A percentile compares a stretch with the other conserved stretches of the same genome.
These are phyloP conservation scores for Onygena corvina DNA, from an alignment of 2,329 filamentous ascomycete genomes.

Conservation along the genomic window DNA sequence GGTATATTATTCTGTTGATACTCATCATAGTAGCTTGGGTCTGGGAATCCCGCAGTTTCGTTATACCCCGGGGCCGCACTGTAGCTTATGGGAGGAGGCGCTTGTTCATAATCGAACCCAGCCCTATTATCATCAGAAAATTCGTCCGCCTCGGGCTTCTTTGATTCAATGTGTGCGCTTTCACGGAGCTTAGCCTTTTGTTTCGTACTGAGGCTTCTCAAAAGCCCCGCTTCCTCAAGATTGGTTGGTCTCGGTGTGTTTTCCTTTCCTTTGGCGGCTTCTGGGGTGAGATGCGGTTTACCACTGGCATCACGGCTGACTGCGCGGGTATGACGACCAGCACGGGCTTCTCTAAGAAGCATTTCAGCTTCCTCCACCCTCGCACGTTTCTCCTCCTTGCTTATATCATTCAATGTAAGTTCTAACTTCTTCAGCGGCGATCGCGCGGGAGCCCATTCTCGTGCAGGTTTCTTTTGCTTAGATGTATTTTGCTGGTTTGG, in stretches of 20 bases:
- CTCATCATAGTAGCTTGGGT: not conserved
- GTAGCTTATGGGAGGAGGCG: constrained; percentile 1
- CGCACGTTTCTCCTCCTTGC: constrained; percentile 87
- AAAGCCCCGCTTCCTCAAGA: constrained; percentile 13
- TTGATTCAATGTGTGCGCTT: constrained; percentile 15
- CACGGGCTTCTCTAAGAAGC: constrained; percentile 47
- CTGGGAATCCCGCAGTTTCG: not conserved
- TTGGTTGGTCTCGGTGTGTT: not conserved
- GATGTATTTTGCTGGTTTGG: constrained; percentile 15
- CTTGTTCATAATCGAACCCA: constrained; percentile 12
- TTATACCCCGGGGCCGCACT: not conserved
- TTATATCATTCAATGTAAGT: constrained; percentile 79
- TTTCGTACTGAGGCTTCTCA: constrained; percentile 13
- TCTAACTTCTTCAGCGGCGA: constrained; percentile 92
- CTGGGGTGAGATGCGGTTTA: constrained; percentile 5
- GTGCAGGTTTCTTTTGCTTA: constrained; percentile 10
- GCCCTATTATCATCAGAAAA: constrained; percentile 12
- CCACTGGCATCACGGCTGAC: constrained; percentile 10
- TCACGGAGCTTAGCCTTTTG: constrained; percentile 14
- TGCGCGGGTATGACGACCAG: constrained; percentile 10
- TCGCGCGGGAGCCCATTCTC: constrained; percentile 59
- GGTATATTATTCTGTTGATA: not conserved
- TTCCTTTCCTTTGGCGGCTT: not conserved
- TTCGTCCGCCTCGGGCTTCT: constrained; percentile 14
- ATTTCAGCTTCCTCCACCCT: constrained; percentile 72